A percentile compares a stretch with the other conserved stretches of the same genome.
Evolutionary conservation across 768 basidiomycete genomes (phyloP).

Genomic region (Tricholoma flavovirens): DNA sequence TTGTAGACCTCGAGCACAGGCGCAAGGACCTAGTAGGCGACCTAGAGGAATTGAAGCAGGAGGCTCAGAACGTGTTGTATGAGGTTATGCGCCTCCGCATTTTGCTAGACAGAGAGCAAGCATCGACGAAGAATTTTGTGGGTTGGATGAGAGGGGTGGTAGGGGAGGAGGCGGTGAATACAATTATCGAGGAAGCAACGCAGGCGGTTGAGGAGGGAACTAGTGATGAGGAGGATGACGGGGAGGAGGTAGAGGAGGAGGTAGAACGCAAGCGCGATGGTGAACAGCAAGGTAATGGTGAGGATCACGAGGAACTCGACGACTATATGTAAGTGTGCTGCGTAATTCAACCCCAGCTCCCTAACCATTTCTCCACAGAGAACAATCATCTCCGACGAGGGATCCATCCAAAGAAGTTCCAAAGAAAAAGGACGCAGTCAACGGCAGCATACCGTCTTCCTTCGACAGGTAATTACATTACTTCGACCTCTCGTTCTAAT

Average conservation of each 20-base stretch:
- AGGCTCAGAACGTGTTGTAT: background rate
- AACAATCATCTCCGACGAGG: background rate
- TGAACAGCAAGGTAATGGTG: background rate
- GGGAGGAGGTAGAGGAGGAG: background rate
- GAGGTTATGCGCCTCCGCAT: conserved; percentile 1
- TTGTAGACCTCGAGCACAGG: background rate
- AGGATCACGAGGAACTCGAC: background rate
- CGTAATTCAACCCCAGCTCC: background rate
- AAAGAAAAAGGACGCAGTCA: too few relatives aligned
- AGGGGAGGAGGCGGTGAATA: background rate
- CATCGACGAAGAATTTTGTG: background rate
- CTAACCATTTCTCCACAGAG: background rate
- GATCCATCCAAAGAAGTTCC: background rate
- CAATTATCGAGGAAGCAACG: background rate
- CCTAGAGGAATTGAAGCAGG: background rate
- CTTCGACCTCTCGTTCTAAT: background rate
- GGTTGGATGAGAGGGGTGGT: background rate
- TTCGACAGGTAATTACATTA: background rate
- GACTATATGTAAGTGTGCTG: background rate
- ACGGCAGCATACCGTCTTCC: background rate
- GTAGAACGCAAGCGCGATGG: background rate
- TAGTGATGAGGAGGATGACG: conserved; percentile 2
- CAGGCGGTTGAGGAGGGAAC: background rate
- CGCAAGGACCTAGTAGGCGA: background rate
- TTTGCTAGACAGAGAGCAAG: conserved; percentile 4